Evolutionary conservation across 768 basidiomycete species (phyloP), one percentile per base, ranked within the genome.

Genomic region (Serendipita sp.): DNA sequence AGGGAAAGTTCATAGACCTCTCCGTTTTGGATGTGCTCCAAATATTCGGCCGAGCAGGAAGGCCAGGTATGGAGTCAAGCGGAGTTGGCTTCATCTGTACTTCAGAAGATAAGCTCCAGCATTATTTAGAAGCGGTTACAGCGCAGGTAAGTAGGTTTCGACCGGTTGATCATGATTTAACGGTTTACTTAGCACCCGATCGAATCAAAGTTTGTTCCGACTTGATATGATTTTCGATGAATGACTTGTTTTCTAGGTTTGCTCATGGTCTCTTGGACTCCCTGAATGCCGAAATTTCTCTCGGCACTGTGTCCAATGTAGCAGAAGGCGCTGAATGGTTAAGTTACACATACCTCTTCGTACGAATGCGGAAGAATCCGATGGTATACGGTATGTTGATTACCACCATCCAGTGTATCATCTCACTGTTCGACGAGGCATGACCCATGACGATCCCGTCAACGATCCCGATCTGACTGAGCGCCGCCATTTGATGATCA

Each of bases 31-130:
- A 99, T 72, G 96, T 99, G 2, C 75, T 99, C 2, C 94, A 99
- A 76, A 90, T 99, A 22, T 98, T 99, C 68, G 96, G 96, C 66
- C 84, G 96, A 72, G 96, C 96, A 61, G 96, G 91, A 41, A 81
- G 89, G 41, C 88, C 89, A 0, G 88, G 86, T 11, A 71, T 91
- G 60, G 95, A 98, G 73, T 82, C 79, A 17, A 94, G 93, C 66
- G 96, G 96, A 69, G 92, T 94, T 70, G 95, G 96, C 2, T 98
- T 89, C 71, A 96, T 99, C 66, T 96, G 92, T 65, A 98, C 96
- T 0, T 86, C 91, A 0, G 83, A 86, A 26, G 96, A 99, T 69
- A 97, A 94, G 72, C 80, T 99, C 30, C 75, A 82, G 1, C 92
- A 97, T 71, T 96, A 96, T 68, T 79, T 96, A 13, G 82, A 94